phyloP scores from a whole-genome alignment of 2,329 filamentous ascomycete species.

The Simplicillium aogashimaense region DNA sequence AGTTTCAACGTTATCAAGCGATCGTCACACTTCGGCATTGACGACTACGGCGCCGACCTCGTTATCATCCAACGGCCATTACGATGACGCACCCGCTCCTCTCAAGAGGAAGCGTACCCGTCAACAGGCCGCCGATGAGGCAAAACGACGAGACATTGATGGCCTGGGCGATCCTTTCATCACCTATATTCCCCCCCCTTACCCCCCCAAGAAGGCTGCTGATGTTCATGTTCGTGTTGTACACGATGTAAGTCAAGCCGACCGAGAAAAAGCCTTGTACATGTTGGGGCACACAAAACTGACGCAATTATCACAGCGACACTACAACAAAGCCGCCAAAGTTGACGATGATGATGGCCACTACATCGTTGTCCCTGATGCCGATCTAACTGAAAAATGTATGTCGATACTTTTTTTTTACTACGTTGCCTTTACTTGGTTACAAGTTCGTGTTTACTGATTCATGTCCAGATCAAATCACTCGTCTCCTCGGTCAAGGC shows the following conservation, averaged over 20 bases:
- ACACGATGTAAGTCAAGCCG: slow-evolving; percentile 44
- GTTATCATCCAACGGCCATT: slow-evolving; percentile 48
- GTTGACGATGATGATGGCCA: slow-evolving; percentile 96
- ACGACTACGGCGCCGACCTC: slow-evolving; percentile 89
- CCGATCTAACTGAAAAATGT: slow-evolving; percentile 84
- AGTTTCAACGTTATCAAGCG: slow-evolving; percentile 68
- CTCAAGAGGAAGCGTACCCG: slow-evolving; percentile 87
- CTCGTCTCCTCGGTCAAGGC: slow-evolving; percentile 84
- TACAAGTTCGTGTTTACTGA: not conserved
- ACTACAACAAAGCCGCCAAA: slow-evolving; percentile 51
- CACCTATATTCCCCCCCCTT: slow-evolving; percentile 77
- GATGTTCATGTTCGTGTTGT: slow-evolving; percentile 59
- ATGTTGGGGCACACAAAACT: too few species aligned
- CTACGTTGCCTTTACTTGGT: too few species aligned
- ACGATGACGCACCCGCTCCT: slow-evolving; percentile 58
- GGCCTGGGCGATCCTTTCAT: slow-evolving; percentile 59
- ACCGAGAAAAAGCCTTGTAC: not conserved
- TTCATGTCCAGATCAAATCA: slow-evolving; percentile 61
- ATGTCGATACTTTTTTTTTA: slow-evolving; percentile 27
- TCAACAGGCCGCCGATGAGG: slow-evolving; percentile 72
- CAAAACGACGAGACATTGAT: slow-evolving; percentile 68
- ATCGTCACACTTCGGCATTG: slow-evolving; percentile 69
- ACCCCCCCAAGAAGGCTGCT: slow-evolving; percentile 82
- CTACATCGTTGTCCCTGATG: slow-evolving; percentile 85
- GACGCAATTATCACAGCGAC: not conserved